These are phyloP conservation scores for Tremella mesenterica DNA, from an alignment of 768 basidiomycete genomes.

Conservation along the genomic window DNA sequence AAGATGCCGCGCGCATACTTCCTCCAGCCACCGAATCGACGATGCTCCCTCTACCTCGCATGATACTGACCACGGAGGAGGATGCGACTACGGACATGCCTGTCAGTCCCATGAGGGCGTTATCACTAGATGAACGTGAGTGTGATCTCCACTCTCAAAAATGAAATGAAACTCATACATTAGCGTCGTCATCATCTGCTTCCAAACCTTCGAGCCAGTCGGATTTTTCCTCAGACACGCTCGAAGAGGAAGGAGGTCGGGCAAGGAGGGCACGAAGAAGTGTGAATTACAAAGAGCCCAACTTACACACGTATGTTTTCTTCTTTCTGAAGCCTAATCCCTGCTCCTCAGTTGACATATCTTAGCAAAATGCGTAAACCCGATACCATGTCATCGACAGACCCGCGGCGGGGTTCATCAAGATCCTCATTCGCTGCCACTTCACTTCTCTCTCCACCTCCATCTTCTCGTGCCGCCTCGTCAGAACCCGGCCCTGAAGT, in stretches of 20 bases:
- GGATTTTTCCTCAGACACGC: too few relatives aligned
- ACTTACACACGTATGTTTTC: constrained; percentile 14
- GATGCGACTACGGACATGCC: neutral
- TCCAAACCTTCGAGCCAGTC: too few relatives aligned
- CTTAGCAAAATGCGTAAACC: constrained; percentile 24
- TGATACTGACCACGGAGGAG: neutral
- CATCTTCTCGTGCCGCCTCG: neutral
- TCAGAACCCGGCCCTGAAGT: neutral
- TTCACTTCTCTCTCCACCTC: neutral
- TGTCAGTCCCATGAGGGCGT: too few relatives aligned
- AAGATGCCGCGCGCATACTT: neutral
- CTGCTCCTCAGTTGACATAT: neutral
- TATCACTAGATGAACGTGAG: too few relatives aligned
- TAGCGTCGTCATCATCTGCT: too few relatives aligned
- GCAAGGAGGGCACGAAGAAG: constrained; percentile 12
- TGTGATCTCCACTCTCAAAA: too few relatives aligned
- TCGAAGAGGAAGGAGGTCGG: constrained; percentile 12
- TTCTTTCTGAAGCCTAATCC: neutral
- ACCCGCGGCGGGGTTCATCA: neutral
- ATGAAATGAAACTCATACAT: too few relatives aligned
- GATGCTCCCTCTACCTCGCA: neutral
- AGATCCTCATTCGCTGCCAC: neutral
- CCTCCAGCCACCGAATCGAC: neutral
- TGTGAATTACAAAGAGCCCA: constrained; percentile 29
- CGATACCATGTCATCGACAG: neutral